phyloP scores from a whole-genome alignment of 139 green algal genomes.

The Pleodorina starrii region DNA sequence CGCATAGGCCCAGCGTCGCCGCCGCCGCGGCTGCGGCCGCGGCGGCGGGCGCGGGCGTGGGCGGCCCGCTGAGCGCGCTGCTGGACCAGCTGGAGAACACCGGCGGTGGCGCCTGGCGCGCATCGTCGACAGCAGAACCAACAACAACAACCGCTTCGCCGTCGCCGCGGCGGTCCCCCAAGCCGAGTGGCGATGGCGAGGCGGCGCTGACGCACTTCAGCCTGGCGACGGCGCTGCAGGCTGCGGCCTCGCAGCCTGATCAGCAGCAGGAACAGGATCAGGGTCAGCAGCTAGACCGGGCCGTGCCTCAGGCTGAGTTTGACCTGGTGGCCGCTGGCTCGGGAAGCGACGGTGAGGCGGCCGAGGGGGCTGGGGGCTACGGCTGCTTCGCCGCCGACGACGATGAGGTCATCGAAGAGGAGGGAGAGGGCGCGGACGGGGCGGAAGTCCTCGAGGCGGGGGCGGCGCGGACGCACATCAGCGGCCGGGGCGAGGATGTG shows the following conservation, averaged over 20 bases:
- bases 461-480: too few relatives aligned
- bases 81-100: conserved; percentile 23
- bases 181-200: too few relatives aligned
- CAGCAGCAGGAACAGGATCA: background rate
- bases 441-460: background rate
- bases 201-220: conserved; percentile 35
- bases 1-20: background rate
- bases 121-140: background rate
- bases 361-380: background rate
- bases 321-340: too few relatives aligned
- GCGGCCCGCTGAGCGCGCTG: conserved; percentile 15
- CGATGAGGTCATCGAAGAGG: background rate
- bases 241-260: background rate
- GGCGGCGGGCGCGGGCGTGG: background rate
- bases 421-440: background rate
- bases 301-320: too few relatives aligned
- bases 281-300: too few relatives aligned
- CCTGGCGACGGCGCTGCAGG: background rate
- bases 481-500: too few relatives aligned
- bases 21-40: background rate
- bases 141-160: background rate
- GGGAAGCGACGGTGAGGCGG: too few relatives aligned
- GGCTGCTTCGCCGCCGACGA: background rate
- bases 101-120: background rate
- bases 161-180: background rate